Percentiles rank a stretch among this genome's conserved stretches.
Evolutionary conservation across 108 stramenopile species (phyloP).

Genomic region (Discostella stelligeroides): DNA sequence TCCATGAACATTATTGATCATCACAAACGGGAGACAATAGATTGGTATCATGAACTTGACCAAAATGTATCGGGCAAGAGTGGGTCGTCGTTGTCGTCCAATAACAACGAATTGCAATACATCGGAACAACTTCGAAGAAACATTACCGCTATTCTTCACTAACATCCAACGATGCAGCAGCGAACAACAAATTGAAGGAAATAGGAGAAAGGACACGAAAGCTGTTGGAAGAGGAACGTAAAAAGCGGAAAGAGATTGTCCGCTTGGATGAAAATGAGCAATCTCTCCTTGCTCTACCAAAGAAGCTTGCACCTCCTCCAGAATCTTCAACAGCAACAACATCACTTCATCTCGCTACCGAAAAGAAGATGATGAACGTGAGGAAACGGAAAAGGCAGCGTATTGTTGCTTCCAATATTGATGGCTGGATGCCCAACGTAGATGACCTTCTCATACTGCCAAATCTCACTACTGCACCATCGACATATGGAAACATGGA

Average conservation of each 20-base stretch:
- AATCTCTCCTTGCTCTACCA: constrained; percentile 8
- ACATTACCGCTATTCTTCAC: constrained; percentile 6
- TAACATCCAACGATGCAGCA: constrained; percentile 3
- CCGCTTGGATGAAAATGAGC: constrained; percentile 42
- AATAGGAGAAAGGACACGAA: constrained; percentile 66
- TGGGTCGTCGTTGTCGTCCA: not conserved
- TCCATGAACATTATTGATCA: not conserved
- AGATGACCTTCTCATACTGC: constrained; percentile 8
- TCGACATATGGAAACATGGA: constrained; percentile 22
- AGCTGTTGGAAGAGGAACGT: constrained; percentile 61
- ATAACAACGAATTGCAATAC: constrained; percentile 10
- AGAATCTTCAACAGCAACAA: constrained; percentile 3
- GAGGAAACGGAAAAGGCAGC: constrained; percentile 28
- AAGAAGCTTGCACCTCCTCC: not conserved
- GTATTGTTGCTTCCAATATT: constrained; percentile 8
- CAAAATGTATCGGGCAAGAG: not conserved
- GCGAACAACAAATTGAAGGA: constrained; percentile 45
- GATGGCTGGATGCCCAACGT: constrained; percentile 60
- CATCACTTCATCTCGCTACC: constrained; percentile 16
- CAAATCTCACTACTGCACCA: constrained; percentile 16
- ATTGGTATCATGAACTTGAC: constrained; percentile 28
- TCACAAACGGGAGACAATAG: not conserved
- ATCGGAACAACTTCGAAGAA: constrained; percentile 35
- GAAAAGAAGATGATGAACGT: constrained; percentile 5
- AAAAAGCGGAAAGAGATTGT: constrained; percentile 72